Percentiles rank a stretch among this genome's conserved stretches.
These are phyloP conservation scores for Basipetospora chlamydospora DNA, from an alignment of 2,329 filamentous ascomycete species.

Conservation along the genomic window DNA sequence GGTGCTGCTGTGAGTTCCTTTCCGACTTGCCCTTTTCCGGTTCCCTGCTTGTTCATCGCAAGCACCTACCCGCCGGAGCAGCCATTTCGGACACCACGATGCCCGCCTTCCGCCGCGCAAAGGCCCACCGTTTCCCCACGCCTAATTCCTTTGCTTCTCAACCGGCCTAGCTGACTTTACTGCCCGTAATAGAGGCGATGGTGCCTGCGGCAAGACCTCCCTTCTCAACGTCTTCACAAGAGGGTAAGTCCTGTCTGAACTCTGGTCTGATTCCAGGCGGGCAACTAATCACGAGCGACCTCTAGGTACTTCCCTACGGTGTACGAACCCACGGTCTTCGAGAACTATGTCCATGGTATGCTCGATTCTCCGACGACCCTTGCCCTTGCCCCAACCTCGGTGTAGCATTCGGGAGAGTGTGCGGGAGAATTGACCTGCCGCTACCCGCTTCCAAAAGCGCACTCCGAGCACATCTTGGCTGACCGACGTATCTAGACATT, in stretches of 20 bases:
- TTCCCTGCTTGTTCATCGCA: no score
- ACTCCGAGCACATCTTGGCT: no score
- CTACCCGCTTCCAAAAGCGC: no score
- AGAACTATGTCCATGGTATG: slow-evolving; percentile 96
- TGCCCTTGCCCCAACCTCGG: background rate
- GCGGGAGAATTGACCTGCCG: background rate
- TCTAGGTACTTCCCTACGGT: slow-evolving; percentile 95
- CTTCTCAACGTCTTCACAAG: slow-evolving; percentile 95
- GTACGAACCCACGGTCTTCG: slow-evolving; percentile 96
- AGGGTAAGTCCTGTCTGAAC: slow-evolving; percentile 47
- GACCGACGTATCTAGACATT: slow-evolving; percentile 51
- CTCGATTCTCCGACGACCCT: no score
- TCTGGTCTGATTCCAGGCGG: background rate
- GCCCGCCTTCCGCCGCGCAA: no score
- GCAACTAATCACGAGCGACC: background rate
- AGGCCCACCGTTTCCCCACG: no score
- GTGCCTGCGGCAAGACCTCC: slow-evolving; percentile 94
- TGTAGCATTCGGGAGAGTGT: no score
- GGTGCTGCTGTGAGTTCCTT: slow-evolving; percentile 56
- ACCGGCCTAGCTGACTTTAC: slow-evolving; percentile 2
- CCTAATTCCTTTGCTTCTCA: no score
- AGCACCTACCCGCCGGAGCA: no score
- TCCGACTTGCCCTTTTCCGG: no score
- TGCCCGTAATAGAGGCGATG: slow-evolving; percentile 76
- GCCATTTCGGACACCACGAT: no score